Evolutionary conservation across 129 eudicot genomes (phyloP).

Genomic region (Centella asiatica): DNA sequence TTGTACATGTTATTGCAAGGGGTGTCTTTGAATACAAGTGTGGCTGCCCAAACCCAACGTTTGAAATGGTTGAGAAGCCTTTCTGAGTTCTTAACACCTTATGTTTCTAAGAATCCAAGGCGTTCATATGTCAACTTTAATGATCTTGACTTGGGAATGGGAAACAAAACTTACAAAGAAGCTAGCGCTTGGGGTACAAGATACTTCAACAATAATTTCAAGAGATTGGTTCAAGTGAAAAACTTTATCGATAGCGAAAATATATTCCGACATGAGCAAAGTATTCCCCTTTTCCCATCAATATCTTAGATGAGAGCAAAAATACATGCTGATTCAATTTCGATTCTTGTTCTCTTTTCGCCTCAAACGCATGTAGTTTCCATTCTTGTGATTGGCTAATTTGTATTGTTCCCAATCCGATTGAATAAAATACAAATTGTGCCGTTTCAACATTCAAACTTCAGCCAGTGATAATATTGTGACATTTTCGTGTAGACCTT

Average conservation of each 20-base stretch:
- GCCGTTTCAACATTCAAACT: too few species aligned
- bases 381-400: too few species aligned
- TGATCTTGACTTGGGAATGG: slow-evolving; percentile 43
- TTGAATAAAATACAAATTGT: too few species aligned
- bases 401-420: too few species aligned
- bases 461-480: too few species aligned
- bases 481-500: too few species aligned
- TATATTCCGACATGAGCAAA: slow-evolving; percentile 44
- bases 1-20: slow-evolving; percentile 38
- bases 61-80: slow-evolving; percentile 35
- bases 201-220: slow-evolving; percentile 45
- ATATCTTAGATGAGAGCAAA: background rate
- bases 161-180: slow-evolving; percentile 26
- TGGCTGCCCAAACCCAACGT: slow-evolving; percentile 20
- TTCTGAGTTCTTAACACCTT: slow-evolving; percentile 27
- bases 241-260: slow-evolving; percentile 32
- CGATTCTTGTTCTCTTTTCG: background rate
- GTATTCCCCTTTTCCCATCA: slow-evolving; percentile 28
- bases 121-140: slow-evolving; percentile 37
- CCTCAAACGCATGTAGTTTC: background rate
- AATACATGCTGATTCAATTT: background rate
- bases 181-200: slow-evolving; percentile 45
- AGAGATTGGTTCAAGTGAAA: slow-evolving; percentile 43
- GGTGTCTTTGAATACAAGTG: slow-evolving; percentile 35
- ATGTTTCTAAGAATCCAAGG: slow-evolving; percentile 47